Evolutionary conservation across 768 basidiomycete species (phyloP).

Genomic region (Lentinula guzmanii): DNA sequence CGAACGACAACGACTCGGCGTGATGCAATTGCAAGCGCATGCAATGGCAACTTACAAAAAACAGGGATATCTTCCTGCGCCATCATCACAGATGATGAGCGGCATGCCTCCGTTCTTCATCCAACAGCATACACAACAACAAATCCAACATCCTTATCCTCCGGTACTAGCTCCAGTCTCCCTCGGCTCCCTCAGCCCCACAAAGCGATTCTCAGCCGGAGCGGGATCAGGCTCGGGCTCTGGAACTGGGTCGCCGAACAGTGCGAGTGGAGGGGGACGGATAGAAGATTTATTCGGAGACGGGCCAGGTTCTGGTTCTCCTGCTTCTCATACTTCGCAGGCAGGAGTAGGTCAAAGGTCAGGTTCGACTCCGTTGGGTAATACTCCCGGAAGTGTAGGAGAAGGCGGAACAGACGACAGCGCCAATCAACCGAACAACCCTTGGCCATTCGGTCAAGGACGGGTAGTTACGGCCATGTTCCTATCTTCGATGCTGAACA

Average conservation of each 20-base stretch:
- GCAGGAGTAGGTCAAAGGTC: neutral
- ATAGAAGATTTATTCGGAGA: conserved; percentile 6
- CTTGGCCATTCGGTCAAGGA: conserved; percentile 4
- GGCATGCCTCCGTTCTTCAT: neutral
- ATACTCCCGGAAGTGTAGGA: neutral
- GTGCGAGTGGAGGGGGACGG: neutral
- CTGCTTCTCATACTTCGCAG: neutral
- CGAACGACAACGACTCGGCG: neutral
- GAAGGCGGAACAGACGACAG: conserved; percentile 12
- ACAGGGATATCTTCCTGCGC: neutral
- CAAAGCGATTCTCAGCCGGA: neutral
- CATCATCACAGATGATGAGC: neutral
- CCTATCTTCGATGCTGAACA: conserved; percentile 48
- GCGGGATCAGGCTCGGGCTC: neutral
- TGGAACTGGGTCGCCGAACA: neutral
- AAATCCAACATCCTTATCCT: neutral
- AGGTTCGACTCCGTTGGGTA: neutral
- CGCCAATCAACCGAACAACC: conserved; percentile 17
- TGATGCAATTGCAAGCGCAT: neutral
- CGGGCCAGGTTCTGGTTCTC: conserved; percentile 3
- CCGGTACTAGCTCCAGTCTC: neutral
- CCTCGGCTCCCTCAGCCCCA: neutral
- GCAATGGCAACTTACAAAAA: neutral
- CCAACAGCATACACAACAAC: neutral
- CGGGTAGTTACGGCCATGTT: conserved; percentile 48